Conservation (phyloP, 805 yeast genomes). For the Suhomyces pyralidae region DNA sequence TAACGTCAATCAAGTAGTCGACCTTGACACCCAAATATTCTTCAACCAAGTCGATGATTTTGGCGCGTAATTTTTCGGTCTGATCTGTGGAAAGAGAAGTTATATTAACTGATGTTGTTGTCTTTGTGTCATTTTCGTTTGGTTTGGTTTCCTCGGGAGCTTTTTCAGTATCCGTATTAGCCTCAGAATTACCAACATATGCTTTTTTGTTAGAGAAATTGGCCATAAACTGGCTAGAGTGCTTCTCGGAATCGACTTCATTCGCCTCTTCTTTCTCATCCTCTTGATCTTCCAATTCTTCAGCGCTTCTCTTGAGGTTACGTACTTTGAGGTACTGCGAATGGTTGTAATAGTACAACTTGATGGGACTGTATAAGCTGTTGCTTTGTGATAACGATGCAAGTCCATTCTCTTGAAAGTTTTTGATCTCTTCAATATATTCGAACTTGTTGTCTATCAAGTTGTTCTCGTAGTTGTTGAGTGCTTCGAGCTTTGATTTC, state of each 20-base stretch:
- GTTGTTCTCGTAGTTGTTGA: slow-evolving; percentile 33
- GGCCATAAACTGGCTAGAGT: slow-evolving; percentile 14
- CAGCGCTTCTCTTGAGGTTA: slow-evolving; percentile 33
- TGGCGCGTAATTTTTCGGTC: slow-evolving; percentile 25
- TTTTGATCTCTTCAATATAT: slow-evolving; percentile 31
- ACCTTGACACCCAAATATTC: slow-evolving; percentile 55
- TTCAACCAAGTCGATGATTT: slow-evolving; percentile 44
- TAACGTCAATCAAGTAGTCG: slow-evolving; percentile 45
- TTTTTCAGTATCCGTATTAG: neutral
- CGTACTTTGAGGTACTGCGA: slow-evolving; percentile 43
- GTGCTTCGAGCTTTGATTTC: slow-evolving; percentile 17
- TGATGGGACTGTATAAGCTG: neutral
- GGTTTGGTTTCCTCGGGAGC: neutral
- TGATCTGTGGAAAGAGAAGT: slow-evolving; percentile 9
- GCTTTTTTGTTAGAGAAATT: slow-evolving; percentile 7
- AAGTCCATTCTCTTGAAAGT: slow-evolving; percentile 21
- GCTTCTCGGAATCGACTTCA: slow-evolving; percentile 16
- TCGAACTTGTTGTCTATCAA: slow-evolving; percentile 37
- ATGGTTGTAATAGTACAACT: slow-evolving; percentile 39
- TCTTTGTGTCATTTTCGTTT: slow-evolving; percentile 1
- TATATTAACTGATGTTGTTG: slow-evolving; percentile 1
- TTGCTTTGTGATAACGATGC: neutral
- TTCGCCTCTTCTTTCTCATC: slow-evolving; percentile 37
- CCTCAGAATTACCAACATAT: neutral
- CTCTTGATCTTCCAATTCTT: slow-evolving; percentile 40